Evolutionary conservation across 164 flowering plant genomes (phyloP).

Genomic region (Macadamia tetraphylla): DNA sequence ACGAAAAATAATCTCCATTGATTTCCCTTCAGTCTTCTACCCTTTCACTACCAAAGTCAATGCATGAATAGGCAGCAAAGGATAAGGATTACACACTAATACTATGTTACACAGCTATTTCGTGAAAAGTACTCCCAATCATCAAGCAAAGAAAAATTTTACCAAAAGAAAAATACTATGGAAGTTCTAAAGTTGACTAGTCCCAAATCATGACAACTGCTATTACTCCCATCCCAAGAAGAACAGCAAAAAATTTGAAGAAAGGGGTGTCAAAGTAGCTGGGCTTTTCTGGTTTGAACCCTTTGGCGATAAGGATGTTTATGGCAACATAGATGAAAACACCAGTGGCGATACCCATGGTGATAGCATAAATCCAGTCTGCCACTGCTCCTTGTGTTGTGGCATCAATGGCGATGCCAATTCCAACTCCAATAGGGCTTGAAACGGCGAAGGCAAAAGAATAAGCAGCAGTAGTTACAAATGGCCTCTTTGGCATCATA

Average conservation of each 20-base stretch:
- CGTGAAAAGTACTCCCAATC: no score
- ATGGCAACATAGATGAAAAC: slow-evolving; percentile 82
- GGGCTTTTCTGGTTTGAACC: slow-evolving; percentile 42
- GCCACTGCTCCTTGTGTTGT: slow-evolving; percentile 58
- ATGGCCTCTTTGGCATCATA: slow-evolving; percentile 66
- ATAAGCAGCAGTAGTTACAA: slow-evolving; percentile 42
- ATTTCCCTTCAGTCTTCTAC: no score
- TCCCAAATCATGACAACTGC: neutral
- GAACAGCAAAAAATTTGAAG: slow-evolving; percentile 34
- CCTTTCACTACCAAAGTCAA: no score
- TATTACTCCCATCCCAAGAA: neutral
- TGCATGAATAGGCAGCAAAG: no score
- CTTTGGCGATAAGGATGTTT: slow-evolving; percentile 72
- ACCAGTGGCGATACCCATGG: slow-evolving; percentile 79
- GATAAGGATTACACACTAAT: no score
- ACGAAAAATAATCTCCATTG: no score
- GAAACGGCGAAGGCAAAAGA: slow-evolving; percentile 81
- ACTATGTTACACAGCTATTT: no score
- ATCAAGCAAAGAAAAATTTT: no score
- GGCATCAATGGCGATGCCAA: slow-evolving; percentile 71
- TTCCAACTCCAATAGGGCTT: slow-evolving; percentile 78
- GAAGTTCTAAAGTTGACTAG: no score
- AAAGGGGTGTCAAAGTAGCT: slow-evolving; percentile 50
- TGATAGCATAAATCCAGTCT: slow-evolving; percentile 74
- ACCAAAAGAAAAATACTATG: no score